Conservation (phyloP, 257 asterid species). For the Leptodermis oblonga region DNA sequence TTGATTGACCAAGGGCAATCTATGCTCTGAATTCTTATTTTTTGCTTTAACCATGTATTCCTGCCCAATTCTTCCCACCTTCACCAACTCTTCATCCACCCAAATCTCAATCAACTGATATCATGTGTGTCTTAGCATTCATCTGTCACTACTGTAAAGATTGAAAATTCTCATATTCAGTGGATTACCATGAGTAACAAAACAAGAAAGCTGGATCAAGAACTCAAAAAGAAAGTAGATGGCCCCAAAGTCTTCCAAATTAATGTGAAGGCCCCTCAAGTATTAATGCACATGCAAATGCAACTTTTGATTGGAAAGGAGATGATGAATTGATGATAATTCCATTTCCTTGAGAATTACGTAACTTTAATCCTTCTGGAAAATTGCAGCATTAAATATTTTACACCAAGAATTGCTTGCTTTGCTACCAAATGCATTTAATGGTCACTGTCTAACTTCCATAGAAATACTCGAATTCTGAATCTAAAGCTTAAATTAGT, state of each 20-base stretch:
- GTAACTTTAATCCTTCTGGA: not conserved
- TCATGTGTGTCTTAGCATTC: too few species aligned
- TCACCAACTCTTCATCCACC: not conserved
- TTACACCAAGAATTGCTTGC: conserved; percentile 12
- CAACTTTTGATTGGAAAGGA: not conserved
- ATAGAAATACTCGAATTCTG: not conserved
- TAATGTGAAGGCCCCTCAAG: not conserved
- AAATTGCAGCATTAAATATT: not conserved
- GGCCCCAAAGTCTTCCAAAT: not conserved
- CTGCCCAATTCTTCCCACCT: not conserved
- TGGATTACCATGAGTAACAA: not conserved
- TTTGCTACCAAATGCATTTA: not conserved
- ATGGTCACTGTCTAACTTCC: conserved; percentile 5
- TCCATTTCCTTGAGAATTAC: not conserved
- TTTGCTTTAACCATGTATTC: too few species aligned
- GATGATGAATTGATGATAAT: not conserved
- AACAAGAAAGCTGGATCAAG: not conserved
- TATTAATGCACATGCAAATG: conserved; percentile 7
- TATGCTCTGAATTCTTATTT: too few species aligned
- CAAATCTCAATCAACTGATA: too few species aligned
- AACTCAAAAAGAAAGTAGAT: too few species aligned
- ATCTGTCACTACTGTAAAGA: too few species aligned
- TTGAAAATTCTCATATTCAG: too few species aligned
- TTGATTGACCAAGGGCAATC: too few species aligned
- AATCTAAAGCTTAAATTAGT: too few species aligned